These are phyloP conservation scores for Chaetomiaceae sp. DNA, from an alignment of 2,329 filamentous ascomycete genomes.

Conservation along the genomic window DNA sequence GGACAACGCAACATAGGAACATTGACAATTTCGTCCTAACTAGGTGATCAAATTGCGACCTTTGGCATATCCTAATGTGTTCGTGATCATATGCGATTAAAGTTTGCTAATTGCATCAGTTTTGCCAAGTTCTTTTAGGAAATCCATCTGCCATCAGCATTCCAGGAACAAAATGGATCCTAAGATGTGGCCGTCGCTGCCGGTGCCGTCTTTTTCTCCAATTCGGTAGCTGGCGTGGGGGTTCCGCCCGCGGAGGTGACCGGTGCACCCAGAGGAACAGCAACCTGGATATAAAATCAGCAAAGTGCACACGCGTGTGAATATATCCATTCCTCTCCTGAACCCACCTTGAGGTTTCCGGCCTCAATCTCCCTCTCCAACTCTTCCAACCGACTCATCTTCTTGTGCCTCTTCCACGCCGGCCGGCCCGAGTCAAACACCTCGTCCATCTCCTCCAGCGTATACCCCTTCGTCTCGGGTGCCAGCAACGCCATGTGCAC, in stretches of 20 bases:
- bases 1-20: too few relatives aligned
- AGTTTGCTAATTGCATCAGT: too few relatives aligned
- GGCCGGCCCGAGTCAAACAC: slow-evolving; percentile 61
- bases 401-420: slow-evolving; percentile 51
- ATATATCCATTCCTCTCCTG: background rate
- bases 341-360: slow-evolving; percentile 39
- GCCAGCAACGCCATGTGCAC: slow-evolving; percentile 62
- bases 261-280: slow-evolving; percentile 1
- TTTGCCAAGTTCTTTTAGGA: too few relatives aligned
- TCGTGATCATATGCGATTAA: too few relatives aligned
- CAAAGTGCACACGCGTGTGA: background rate
- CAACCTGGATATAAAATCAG: background rate
- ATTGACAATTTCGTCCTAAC: too few relatives aligned
- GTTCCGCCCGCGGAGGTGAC: background rate
- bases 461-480: slow-evolving; percentile 67
- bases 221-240: background rate
- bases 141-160: background rate
- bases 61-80: too few relatives aligned
- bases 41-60: too few relatives aligned
- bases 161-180: background rate
- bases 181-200: background rate
- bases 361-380: slow-evolving; percentile 46
- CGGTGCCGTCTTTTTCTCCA: slow-evolving; percentile 8
- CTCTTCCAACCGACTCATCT: slow-evolving; percentile 43
- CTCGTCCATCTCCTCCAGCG: slow-evolving; percentile 71